Evolutionary conservation across 805 yeast genomes (phyloP).

Genomic region (Yarrowia osloensis): DNA sequence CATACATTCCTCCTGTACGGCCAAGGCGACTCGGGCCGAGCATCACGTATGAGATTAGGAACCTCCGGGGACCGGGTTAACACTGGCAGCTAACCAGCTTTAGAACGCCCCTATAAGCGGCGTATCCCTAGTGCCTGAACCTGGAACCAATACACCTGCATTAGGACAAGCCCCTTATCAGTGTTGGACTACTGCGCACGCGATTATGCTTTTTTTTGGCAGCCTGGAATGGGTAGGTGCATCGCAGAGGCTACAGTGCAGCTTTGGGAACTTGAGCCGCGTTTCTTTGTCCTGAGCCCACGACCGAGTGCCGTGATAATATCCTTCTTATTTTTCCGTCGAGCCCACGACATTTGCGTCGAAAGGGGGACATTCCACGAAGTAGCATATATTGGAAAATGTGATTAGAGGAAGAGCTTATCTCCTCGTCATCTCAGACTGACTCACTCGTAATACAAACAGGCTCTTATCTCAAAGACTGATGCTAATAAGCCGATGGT

Average conservation of each 20-base stretch:
- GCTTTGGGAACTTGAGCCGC: background rate
- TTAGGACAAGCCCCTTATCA: slow-evolving; percentile 18
- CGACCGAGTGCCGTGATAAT: background rate
- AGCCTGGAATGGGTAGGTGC: slow-evolving; percentile 11
- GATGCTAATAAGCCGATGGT: background rate
- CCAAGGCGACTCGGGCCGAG: background rate
- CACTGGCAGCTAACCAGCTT: too few species aligned
- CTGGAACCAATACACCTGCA: slow-evolving; percentile 1
- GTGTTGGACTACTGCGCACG: background rate
- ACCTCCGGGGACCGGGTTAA: too few species aligned
- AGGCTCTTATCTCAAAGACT: background rate
- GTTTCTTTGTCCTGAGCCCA: background rate
- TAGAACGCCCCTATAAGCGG: too few species aligned
- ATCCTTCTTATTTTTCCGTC: background rate
- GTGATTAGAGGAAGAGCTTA: background rate
- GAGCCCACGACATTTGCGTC: background rate
- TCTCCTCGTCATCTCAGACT: background rate
- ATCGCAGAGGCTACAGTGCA: slow-evolving; percentile 8
- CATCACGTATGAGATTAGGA: too few species aligned
- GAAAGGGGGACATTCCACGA: background rate
- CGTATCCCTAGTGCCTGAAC: background rate
- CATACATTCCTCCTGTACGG: slow-evolving; percentile 4
- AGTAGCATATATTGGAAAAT: background rate
- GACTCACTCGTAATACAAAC: background rate
- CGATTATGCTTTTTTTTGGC: slow-evolving; percentile 6